A percentile compares a stretch with the other conserved stretches of the same genome.
These are phyloP conservation scores for Venturiaceae sp. DNA, from an alignment of 2,329 filamentous ascomycete species.

Conservation along the genomic window DNA sequence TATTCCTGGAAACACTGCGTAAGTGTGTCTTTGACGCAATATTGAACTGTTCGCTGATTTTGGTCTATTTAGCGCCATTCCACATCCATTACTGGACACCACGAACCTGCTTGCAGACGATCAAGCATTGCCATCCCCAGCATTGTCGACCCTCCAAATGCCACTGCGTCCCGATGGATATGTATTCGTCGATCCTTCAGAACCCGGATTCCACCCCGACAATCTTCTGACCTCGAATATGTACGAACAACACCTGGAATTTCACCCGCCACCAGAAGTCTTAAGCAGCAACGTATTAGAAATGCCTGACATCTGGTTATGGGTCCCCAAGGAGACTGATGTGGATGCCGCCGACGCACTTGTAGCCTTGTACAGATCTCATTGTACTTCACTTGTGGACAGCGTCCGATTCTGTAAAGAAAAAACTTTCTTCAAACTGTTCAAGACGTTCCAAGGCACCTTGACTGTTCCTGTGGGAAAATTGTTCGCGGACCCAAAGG, in stretches of 20 bases:
- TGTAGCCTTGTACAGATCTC: conserved; percentile 79
- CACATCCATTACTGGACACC: conserved; percentile 34
- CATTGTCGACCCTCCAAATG: conserved; percentile 17
- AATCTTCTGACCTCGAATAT: neutral
- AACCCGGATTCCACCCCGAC: conserved; percentile 17
- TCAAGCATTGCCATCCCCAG: conserved; percentile 7
- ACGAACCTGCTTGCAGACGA: conserved; percentile 33
- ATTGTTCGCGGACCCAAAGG: conserved; percentile 67
- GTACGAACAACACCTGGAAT: conserved; percentile 46
- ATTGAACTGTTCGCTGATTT: neutral
- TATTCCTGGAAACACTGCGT: neutral
- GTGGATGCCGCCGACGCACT: conserved; percentile 78
- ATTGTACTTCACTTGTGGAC: conserved; percentile 91
- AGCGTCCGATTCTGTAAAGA: conserved; percentile 94
- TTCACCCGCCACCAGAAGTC: conserved; percentile 49
- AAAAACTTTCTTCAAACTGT: conserved; percentile 91
- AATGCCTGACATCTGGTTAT: conserved; percentile 78
- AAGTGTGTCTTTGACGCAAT: too few relatives aligned
- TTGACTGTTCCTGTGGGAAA: conserved; percentile 96
- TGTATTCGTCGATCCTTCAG: conserved; percentile 37
- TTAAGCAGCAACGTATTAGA: conserved; percentile 61
- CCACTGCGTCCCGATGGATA: conserved; percentile 27
- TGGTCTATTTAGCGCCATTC: conserved; percentile 1
- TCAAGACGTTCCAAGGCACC: conserved; percentile 90
- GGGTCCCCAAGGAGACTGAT: conserved; percentile 74